A percentile compares a stretch with the other conserved stretches of the same genome.
Evolutionary conservation across 2,329 filamentous ascomycete species (phyloP).

Genomic region (Cladobotryum protrusum): DNA sequence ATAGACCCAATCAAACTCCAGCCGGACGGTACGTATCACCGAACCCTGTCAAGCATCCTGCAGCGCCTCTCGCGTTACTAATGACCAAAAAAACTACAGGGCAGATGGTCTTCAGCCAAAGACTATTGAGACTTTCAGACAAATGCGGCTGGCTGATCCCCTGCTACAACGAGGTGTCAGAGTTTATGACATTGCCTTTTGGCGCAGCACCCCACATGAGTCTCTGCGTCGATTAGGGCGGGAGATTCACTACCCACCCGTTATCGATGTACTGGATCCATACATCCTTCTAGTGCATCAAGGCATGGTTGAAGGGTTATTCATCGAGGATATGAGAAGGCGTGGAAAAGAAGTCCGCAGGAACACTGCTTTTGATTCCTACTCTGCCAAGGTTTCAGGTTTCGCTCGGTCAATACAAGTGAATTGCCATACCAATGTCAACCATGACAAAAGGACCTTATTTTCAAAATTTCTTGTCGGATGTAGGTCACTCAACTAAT

Average conservation of each 20-base stretch:
- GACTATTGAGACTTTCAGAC: conserved; percentile 69
- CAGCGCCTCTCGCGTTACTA: background rate
- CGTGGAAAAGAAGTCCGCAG: conserved; percentile 57
- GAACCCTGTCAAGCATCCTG: background rate
- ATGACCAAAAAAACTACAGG: conserved; percentile 27
- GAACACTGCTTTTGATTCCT: conserved; percentile 58
- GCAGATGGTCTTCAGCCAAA: conserved; percentile 73
- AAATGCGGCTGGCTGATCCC: conserved; percentile 65
- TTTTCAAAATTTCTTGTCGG: conserved; percentile 61
- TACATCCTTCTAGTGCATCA: conserved; percentile 61
- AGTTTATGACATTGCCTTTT: conserved; percentile 70
- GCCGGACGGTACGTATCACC: conserved; percentile 45
- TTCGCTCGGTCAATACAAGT: conserved; percentile 35
- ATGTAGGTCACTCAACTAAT: conserved; percentile 39
- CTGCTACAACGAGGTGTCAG: conserved; percentile 61
- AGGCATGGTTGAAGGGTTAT: conserved; percentile 66
- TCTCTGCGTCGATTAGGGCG: conserved; percentile 55
- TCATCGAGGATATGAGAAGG: conserved; percentile 62
- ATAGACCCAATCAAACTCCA: conserved; percentile 55
- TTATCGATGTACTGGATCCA: conserved; percentile 51
- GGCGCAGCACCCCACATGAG: conserved; percentile 49
- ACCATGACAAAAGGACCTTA: conserved; percentile 44
- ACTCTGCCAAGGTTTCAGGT: conserved; percentile 38
- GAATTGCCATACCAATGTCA: conserved; percentile 47
- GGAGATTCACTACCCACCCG: conserved; percentile 62